These are phyloP conservation scores for Verticillium klebahnii DNA, from an alignment of 2,329 filamentous ascomycete genomes.

Conservation along the genomic window DNA sequence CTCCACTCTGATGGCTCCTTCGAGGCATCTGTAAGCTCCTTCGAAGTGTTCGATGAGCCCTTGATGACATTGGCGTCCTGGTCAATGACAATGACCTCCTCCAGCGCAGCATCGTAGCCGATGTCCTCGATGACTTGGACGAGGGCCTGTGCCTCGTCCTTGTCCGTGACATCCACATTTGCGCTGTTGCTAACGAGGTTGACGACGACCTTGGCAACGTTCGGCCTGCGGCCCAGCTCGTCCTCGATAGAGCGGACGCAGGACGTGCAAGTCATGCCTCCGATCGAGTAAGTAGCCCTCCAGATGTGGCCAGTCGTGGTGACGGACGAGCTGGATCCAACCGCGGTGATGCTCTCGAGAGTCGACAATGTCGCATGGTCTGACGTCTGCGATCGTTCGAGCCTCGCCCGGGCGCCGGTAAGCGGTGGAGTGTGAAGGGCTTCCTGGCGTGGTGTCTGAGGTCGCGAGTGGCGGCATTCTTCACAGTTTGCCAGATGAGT, in stretches of 20 bases:
- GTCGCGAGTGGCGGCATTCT: slow-evolving; percentile 27
- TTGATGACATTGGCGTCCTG: slow-evolving; percentile 17
- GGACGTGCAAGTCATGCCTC: slow-evolving; percentile 70
- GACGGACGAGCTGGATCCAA: not conserved
- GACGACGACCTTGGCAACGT: slow-evolving; percentile 54
- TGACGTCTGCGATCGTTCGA: not conserved
- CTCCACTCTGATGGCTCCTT: slow-evolving; percentile 31
- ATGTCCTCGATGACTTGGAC: slow-evolving; percentile 52
- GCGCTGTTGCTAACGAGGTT: slow-evolving; percentile 67
- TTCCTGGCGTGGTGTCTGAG: not conserved
- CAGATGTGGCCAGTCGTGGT: slow-evolving; percentile 23
- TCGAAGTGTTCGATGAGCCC: slow-evolving; percentile 26
- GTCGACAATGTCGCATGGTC: not conserved
- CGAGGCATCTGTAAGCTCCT: slow-evolving; percentile 28
- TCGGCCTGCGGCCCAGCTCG: slow-evolving; percentile 52
- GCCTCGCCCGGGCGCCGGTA: not conserved
- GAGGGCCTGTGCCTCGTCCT: slow-evolving; percentile 25
- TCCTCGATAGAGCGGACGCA: slow-evolving; percentile 61
- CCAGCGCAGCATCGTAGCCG: slow-evolving; percentile 61
- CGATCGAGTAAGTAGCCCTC: slow-evolving; percentile 54
- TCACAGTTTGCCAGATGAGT: slow-evolving; percentile 39
- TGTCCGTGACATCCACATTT: slow-evolving; percentile 47
- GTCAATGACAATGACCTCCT: slow-evolving; percentile 40
- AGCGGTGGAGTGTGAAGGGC: not conserved
- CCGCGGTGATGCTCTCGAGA: not conserved